phyloP scores from a whole-genome alignment of 495 filamentous ascomycete genomes.

The Trichocladium antarcticum region DNA sequence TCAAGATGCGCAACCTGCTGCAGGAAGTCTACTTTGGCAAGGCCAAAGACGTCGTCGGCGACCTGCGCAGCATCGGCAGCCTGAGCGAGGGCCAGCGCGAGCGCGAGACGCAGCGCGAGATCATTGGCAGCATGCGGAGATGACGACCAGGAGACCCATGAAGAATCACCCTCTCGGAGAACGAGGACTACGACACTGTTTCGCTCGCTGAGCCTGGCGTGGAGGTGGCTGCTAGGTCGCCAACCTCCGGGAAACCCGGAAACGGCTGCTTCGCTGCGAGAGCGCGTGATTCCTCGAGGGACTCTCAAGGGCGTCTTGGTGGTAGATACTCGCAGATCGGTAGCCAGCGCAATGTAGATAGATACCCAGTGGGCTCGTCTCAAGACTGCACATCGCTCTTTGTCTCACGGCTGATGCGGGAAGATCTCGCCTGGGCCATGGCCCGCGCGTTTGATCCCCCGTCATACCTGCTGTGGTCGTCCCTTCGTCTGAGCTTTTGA shows the following conservation, averaged over 20 bases:
- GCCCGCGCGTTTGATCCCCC: no score
- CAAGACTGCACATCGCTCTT: neutral
- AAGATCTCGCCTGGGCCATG: neutral
- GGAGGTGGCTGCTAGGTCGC: neutral
- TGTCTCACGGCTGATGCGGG: neutral
- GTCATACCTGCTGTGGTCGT: no score
- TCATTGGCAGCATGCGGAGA: conserved; percentile 64
- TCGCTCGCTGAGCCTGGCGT: no score
- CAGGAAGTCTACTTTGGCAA: conserved; percentile 99
- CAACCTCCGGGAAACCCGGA: no score
- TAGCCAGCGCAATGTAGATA: neutral
- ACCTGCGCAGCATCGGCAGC: conserved; percentile 78
- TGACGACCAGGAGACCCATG: conserved; percentile 3
- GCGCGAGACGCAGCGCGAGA: conserved; percentile 75
- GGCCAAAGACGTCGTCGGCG: conserved; percentile 97
- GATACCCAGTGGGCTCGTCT: conserved; percentile 4
- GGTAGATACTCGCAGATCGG: neutral
- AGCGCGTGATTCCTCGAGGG: neutral
- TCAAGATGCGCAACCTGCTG: conserved; percentile 97
- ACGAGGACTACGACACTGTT: neutral
- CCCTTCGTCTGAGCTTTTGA: no score
- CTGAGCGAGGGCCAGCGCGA: conserved; percentile 81
- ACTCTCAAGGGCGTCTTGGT: neutral
- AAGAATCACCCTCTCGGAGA: neutral
- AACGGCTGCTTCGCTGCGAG: no score